These are phyloP conservation scores for Kazachstania bromeliacearum DNA, from an alignment of 805 yeast genomes.

Conservation along the genomic window DNA sequence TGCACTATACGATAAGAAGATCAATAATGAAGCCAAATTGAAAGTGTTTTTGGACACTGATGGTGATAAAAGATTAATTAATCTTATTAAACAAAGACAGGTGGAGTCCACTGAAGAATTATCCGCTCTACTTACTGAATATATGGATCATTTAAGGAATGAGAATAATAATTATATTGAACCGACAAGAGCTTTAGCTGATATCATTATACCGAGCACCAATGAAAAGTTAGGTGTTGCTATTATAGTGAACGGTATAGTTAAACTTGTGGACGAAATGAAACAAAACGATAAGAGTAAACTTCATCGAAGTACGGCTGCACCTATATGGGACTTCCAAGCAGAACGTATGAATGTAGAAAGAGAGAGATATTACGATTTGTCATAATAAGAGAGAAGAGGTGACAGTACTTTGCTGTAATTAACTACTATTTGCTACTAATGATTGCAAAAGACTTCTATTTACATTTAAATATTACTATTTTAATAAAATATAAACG, in stretches of 20 bases:
- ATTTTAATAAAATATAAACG: too few relatives aligned
- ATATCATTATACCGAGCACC: constrained; percentile 25
- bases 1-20: constrained; percentile 55
- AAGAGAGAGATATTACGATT: constrained; percentile 26
- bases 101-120: constrained; percentile 12
- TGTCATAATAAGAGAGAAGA: too few relatives aligned
- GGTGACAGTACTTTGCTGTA: too few relatives aligned
- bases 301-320: not conserved
- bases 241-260: constrained; percentile 27
- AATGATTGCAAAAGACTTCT: too few relatives aligned
- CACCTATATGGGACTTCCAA: constrained; percentile 23
- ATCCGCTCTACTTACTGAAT: constrained; percentile 18
- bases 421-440: too few relatives aligned
- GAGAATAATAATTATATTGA: constrained; percentile 26
- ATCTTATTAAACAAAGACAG: constrained; percentile 45
- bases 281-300: not conserved
- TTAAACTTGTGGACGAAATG: constrained; percentile 19
- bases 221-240: constrained; percentile 23
- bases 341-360: constrained; percentile 26
- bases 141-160: constrained; percentile 23
- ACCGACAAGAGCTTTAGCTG: constrained; percentile 25
- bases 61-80: constrained; percentile 72
- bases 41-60: constrained; percentile 76
- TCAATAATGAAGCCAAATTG: constrained; percentile 49
- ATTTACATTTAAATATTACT: too few relatives aligned